Evolutionary conservation across 2,329 filamentous ascomycete species (phyloP), one percentile per base, ranked within the genome.

Genomic region (Venturia carpophila): DNA sequence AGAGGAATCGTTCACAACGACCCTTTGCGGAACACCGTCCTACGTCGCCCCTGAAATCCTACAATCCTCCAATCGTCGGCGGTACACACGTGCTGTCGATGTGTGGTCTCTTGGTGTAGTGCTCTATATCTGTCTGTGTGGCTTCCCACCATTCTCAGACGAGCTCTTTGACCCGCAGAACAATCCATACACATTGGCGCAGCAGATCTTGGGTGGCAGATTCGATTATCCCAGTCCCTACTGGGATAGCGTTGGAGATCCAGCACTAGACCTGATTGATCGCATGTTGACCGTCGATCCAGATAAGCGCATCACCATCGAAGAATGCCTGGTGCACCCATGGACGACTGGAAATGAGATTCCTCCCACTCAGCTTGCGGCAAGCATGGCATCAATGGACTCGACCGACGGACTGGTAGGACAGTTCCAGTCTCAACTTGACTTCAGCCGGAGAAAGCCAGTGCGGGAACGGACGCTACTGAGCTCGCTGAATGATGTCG

Each of bases 91-190:
- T 71, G 92, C 92, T 3, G 94, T 99, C 11, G 94, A 99, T 74
- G 83, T 97, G 52, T 97, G 94, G 94, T 96, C 92, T 1, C 82
- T 97, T 0, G 94, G 94, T n/a, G 94, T 99, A 3, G 93, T 99
- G 3, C 82, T 99, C 30, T 99, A 97, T 77, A 97, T 97, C 71
- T 97, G 92, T 73, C 83, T 97, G 5, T 97, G 94, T 73, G 94
- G 94, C 43, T 97, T 97, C 72, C 94, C 93, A 5, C 94, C 94
- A 0, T 99, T 99, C 77, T 96, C 91, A 0, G 94, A 99, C 71
- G 94, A 99, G 76, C 85, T 97, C 0, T 90, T 87, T 76, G 87
- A 86, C 0, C 78, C 74, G 3, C 42, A 78, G 43, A 87, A 96
- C 56, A 94, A 92, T 69, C 94, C 94, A 1, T 97, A 91, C 73